Evolutionary conservation across 352 stramenopile species (phyloP).

Genomic region (Blastocystis sp.): DNA sequence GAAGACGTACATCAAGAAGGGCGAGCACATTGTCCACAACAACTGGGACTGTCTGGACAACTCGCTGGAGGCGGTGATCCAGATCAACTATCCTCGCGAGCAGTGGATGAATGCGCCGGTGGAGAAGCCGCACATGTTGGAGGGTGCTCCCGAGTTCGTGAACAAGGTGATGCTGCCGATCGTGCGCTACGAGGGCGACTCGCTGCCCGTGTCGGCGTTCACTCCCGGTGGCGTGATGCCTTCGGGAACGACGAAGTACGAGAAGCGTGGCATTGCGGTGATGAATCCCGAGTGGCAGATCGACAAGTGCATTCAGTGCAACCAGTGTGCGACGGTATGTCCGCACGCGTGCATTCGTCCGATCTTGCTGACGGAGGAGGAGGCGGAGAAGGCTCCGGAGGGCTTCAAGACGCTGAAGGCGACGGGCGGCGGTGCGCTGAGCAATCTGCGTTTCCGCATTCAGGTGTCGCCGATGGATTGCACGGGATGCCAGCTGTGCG

Average conservation of each 20-base stretch:
- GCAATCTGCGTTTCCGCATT: constrained; percentile 63
- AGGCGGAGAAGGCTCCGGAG: constrained; percentile 61
- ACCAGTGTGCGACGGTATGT: constrained; percentile 66
- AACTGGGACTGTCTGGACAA: constrained; percentile 64
- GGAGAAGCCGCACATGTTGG: constrained; percentile 62
- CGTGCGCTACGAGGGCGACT: constrained; percentile 54
- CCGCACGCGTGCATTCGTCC: constrained; percentile 65
- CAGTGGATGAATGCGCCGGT: constrained; percentile 60
- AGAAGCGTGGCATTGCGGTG: constrained; percentile 60
- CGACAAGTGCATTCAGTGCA: constrained; percentile 64
- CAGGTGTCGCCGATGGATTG: constrained; percentile 65
- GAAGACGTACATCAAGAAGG: constrained; percentile 65
- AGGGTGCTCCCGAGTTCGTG: constrained; percentile 39
- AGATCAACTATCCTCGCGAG: constrained; percentile 61
- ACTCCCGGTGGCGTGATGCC: constrained; percentile 63
- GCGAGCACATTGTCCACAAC: constrained; percentile 64
- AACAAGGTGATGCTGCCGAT: constrained; percentile 51
- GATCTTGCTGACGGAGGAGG: constrained; percentile 65
- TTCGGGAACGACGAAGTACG: constrained; percentile 63
- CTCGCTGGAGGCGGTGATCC: constrained; percentile 8
- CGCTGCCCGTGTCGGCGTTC: constrained; percentile 53
- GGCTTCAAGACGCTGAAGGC: constrained; percentile 64
- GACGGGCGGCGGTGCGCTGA: constrained; percentile 59
- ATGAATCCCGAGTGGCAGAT: constrained; percentile 38
- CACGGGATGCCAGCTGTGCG: constrained; percentile 65